These are phyloP conservation scores for Geotrichum phurueaensis DNA, from an alignment of 1,139 yeast species.

Conservation along the genomic window DNA sequence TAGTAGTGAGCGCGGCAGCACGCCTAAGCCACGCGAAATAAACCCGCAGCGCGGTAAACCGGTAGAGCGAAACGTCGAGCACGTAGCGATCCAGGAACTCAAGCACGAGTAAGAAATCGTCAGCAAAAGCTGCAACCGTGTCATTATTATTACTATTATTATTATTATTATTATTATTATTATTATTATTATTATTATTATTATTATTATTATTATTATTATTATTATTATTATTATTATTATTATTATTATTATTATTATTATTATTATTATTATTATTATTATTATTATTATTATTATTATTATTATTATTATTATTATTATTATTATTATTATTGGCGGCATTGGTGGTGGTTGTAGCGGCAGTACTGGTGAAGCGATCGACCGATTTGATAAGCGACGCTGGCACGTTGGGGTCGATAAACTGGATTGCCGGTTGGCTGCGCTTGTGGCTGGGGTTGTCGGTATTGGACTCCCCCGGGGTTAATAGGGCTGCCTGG, in stretches of 20 bases:
- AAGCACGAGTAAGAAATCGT: neutral
- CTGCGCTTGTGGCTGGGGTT: neutral
- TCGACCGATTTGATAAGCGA: neutral
- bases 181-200: no score
- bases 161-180: no score
- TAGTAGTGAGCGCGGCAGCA: neutral
- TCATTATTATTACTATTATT: no score
- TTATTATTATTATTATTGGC: no score
- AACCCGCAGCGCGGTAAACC: neutral
- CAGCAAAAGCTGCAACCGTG: neutral
- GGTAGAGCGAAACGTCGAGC: neutral
- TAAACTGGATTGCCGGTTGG: neutral
- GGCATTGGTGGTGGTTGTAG: neutral
- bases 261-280: no score
- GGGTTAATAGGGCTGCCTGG: neutral
- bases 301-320: no score
- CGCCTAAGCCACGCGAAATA: neutral
- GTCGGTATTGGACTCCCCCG: neutral
- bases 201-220: no score
- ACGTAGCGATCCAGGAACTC: neutral
- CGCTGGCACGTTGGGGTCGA: neutral
- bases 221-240: no score
- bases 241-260: no score
- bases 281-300: no score
- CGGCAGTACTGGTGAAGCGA: neutral